phyloP scores from a whole-genome alignment of 805 yeast genomes.

The Ogataea paradorogensis region DNA sequence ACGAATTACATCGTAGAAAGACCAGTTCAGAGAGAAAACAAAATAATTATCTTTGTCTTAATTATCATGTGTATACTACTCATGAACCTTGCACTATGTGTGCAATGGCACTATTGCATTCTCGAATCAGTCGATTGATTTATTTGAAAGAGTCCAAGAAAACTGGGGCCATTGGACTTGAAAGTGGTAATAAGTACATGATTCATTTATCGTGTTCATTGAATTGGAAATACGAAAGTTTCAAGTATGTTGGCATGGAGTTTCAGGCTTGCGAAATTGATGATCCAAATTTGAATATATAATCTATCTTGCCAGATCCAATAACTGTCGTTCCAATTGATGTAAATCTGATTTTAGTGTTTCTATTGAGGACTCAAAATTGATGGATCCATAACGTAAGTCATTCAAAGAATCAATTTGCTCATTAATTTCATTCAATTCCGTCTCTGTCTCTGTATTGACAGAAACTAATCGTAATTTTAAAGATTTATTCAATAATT shows the following conservation, averaged over 20 bases:
- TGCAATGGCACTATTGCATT: constrained; percentile 91
- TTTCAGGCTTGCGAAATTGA: constrained; percentile 23
- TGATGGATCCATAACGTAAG: constrained; percentile 26
- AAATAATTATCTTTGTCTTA: constrained; percentile 64
- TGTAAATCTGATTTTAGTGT: constrained; percentile 18
- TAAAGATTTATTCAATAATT: constrained; percentile 27
- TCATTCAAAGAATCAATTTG: constrained; percentile 32
- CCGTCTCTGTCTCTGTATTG: constrained; percentile 17
- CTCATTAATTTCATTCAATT: constrained; percentile 22
- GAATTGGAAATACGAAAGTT: constrained; percentile 78
- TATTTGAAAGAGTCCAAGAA: constrained; percentile 48
- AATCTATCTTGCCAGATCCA: constrained; percentile 5
- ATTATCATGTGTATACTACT: constrained; percentile 76
- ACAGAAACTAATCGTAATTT: constrained; percentile 24
- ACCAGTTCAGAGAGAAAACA: constrained; percentile 1
- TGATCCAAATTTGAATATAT: constrained; percentile 26
- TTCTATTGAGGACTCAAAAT: constrained; percentile 19
- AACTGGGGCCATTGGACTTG: constrained; percentile 55
- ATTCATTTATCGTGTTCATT: constrained; percentile 72
- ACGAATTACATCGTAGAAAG: constrained; percentile 44
- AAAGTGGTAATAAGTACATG: constrained; percentile 64
- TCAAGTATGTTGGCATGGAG: constrained; percentile 18
- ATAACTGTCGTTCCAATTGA: constrained; percentile 18
- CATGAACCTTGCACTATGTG: constrained; percentile 99
- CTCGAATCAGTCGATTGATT: constrained; percentile 69